Evolutionary conservation across 306 rosid genomes (phyloP).

Genomic region (Trifolium dubium): DNA sequence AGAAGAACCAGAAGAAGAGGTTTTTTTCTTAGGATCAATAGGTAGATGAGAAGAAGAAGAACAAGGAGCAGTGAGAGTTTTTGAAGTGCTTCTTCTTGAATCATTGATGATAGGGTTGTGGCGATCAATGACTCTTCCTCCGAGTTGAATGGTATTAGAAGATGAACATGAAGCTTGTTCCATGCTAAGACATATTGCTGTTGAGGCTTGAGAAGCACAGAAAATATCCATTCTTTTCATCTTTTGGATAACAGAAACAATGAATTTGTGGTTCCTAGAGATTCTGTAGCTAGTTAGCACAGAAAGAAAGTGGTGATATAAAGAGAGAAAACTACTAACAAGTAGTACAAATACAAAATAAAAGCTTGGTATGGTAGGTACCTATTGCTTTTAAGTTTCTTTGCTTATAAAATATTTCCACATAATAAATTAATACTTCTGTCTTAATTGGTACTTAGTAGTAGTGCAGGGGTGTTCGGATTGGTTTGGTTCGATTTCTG

Average conservation of each 20-base stretch:
- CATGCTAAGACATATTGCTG: slow-evolving; percentile 80
- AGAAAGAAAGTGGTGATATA: slow-evolving; percentile 21
- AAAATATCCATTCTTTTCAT: slow-evolving; percentile 77
- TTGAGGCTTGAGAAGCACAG: slow-evolving; percentile 86
- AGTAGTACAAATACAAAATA: background rate
- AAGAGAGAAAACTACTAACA: slow-evolving; percentile 37
- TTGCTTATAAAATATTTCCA: slow-evolving; percentile 10
- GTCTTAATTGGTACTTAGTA: background rate
- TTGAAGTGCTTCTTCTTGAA: slow-evolving; percentile 54
- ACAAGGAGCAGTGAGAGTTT: slow-evolving; percentile 45
- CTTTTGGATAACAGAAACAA: slow-evolving; percentile 43
- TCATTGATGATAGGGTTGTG: slow-evolving; percentile 87
- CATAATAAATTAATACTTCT: background rate
- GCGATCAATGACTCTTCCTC: slow-evolving; percentile 86
- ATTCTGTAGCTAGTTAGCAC: slow-evolving; percentile 45
- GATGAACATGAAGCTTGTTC: slow-evolving; percentile 78
- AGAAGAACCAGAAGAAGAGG: slow-evolving; percentile 44
- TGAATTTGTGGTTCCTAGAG: slow-evolving; percentile 49
- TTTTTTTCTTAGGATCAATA: slow-evolving; percentile 50
- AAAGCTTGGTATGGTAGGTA: background rate
- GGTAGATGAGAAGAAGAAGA: slow-evolving; percentile 57
- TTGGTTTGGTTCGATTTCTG: no score
- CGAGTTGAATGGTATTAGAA: slow-evolving; percentile 65
- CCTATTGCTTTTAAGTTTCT: slow-evolving; percentile 41
- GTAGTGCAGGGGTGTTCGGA: background rate